Evolutionary conservation across 148 eudicot genomes (phyloP).

Genomic region (Persicaria maculosa): DNA sequence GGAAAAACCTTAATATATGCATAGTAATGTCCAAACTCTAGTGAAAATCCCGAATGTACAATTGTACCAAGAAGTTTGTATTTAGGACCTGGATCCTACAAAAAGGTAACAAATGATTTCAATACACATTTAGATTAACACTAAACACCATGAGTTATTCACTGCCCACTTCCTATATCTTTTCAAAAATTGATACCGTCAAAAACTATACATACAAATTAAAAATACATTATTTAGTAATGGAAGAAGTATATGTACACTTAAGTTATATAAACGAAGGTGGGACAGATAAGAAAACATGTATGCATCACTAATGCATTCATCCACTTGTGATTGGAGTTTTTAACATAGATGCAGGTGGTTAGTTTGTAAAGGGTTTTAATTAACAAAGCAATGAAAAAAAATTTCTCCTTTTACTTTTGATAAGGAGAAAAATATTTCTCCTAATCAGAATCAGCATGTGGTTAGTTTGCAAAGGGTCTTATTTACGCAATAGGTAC

Average conservation of each 20-base stretch:
- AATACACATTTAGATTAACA: neutral
- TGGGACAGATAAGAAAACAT: neutral
- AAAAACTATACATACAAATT: neutral
- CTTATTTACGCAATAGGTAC: too few species aligned
- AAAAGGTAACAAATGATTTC: neutral
- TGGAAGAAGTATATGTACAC: neutral
- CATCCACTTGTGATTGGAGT: neutral
- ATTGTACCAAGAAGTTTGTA: slow-evolving; percentile 88
- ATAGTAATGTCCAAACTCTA: slow-evolving; percentile 96
- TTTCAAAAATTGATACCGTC: neutral
- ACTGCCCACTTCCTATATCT: neutral
- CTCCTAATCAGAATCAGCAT: too few species aligned
- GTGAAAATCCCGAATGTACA: slow-evolving; percentile 93
- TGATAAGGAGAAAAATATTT: too few species aligned
- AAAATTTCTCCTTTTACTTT: too few species aligned
- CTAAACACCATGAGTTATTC: neutral
- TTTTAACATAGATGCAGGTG: too few species aligned
- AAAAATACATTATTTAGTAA: neutral
- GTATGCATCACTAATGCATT: neutral
- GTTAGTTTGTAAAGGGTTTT: too few species aligned
- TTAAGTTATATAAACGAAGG: neutral
- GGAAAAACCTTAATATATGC: slow-evolving; percentile 78
- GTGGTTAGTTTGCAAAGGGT: too few species aligned
- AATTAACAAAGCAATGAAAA: too few species aligned
- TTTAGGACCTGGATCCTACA: slow-evolving; percentile 86